Percentiles rank a stretch among this genome's conserved stretches.
phyloP scores from a whole-genome alignment of 164 flowering plant species.

The Houttuynia cordata region DNA sequence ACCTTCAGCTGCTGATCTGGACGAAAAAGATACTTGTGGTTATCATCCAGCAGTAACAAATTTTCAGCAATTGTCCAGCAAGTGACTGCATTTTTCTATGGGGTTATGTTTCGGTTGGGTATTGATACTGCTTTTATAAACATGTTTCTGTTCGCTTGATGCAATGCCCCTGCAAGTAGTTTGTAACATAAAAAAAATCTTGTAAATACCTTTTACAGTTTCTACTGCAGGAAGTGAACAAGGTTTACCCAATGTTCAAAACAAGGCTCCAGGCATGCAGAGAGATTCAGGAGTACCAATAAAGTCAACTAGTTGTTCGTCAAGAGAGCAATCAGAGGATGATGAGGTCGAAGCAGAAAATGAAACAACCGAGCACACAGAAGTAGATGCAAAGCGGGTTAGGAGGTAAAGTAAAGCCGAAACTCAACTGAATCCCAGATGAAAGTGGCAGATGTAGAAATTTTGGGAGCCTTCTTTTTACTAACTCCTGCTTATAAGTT shows the following conservation, averaged over 20 bases:
- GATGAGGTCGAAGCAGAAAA: constrained; percentile 67
- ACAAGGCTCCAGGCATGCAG: constrained; percentile 37
- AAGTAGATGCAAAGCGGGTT: constrained; percentile 72
- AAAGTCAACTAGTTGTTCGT: constrained; percentile 63
- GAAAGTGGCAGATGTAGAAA: not conserved
- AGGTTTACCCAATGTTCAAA: constrained; percentile 31
- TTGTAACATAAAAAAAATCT: not conserved
- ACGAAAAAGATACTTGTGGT: not conserved
- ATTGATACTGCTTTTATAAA: too few relatives aligned
- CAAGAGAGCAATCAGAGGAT: constrained; percentile 80
- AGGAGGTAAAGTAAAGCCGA: constrained; percentile 49
- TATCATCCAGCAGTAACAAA: not conserved
- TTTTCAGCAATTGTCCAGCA: too few relatives aligned
- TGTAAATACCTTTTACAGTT: not conserved
- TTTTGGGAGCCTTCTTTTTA: not conserved
- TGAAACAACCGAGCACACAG: constrained; percentile 42
- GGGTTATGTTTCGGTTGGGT: too few relatives aligned
- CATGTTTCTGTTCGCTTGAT: too few relatives aligned
- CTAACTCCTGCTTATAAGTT: not conserved
- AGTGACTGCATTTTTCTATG: not conserved
- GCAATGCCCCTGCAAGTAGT: not conserved
- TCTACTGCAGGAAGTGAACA: constrained; percentile 21
- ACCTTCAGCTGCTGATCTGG: not conserved
- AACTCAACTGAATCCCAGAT: not conserved
- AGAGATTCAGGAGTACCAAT: constrained; percentile 30